Conservation (phyloP, 169 alveolate genomes). For the Cryptosporidium sp. region DNA sequence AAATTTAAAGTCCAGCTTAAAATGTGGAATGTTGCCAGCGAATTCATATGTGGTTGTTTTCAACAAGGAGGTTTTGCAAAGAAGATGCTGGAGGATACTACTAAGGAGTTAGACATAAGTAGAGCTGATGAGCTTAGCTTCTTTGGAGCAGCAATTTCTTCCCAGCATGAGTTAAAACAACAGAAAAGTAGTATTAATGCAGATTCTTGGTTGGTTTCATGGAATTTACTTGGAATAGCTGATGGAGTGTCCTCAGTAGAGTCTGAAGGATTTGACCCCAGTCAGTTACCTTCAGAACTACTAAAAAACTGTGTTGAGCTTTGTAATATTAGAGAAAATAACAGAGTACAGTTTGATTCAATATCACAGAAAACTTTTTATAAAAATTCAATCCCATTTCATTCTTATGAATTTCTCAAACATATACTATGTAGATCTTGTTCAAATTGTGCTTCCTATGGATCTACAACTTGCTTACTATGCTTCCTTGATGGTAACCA, state of each 20-base stretch:
- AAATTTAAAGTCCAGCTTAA: neutral
- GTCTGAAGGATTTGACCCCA: slow-evolving; percentile 81
- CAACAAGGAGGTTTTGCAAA: slow-evolving; percentile 30
- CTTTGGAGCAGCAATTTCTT: slow-evolving; percentile 71
- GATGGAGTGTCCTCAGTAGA: slow-evolving; percentile 83
- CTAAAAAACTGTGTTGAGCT: slow-evolving; percentile 76
- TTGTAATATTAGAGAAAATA: slow-evolving; percentile 75
- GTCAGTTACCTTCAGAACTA: slow-evolving; percentile 80
- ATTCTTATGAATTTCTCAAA: slow-evolving; percentile 61
- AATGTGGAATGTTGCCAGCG: slow-evolving; percentile 72
- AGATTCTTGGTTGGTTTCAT: slow-evolving; percentile 71
- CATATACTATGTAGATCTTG: slow-evolving; percentile 78
- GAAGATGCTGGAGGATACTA: slow-evolving; percentile 48
- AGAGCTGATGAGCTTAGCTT: slow-evolving; percentile 46
- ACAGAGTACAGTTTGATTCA: slow-evolving; percentile 77
- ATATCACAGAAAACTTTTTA: slow-evolving; percentile 74
- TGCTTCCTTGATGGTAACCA: slow-evolving; percentile 76
- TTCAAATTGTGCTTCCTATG: slow-evolving; percentile 78
- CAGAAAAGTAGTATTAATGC: slow-evolving; percentile 70
- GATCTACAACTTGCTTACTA: slow-evolving; percentile 82
- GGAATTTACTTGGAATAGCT: slow-evolving; percentile 80
- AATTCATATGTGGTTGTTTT: slow-evolving; percentile 72
- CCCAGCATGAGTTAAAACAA: slow-evolving; percentile 68
- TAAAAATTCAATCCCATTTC: slow-evolving; percentile 51
- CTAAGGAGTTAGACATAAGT: slow-evolving; percentile 41